phyloP scores from a whole-genome alignment of 2,329 filamentous ascomycete species.

The Neurospora crassa region DNA sequence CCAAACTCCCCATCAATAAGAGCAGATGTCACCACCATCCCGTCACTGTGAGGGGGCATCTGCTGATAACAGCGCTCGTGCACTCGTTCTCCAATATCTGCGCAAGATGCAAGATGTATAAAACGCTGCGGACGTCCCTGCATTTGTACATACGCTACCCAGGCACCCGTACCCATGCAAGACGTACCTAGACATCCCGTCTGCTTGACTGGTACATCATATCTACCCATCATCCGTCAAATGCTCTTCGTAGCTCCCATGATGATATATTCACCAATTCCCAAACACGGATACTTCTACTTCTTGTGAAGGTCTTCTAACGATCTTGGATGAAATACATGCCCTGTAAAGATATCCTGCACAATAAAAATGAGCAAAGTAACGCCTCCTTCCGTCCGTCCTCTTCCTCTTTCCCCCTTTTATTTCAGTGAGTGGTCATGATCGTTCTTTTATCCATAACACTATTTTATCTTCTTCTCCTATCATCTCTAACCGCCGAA shows the following conservation, averaged over 20 bases:
- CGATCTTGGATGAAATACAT: not conserved
- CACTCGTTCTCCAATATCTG: not conserved
- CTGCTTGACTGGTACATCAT: not conserved
- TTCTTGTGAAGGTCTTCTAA: not conserved
- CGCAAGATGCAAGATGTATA: not conserved
- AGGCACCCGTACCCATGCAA: not conserved
- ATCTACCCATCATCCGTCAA: not conserved
- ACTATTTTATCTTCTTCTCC: not conserved
- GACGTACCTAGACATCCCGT: not conserved
- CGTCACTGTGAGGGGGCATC: not conserved
- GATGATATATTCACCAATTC: not conserved
- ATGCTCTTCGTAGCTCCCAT: not conserved
- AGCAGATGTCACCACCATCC: not conserved
- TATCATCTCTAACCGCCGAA: not conserved
- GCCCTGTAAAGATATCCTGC: not conserved
- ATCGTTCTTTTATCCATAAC: not conserved
- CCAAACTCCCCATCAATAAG: not conserved
- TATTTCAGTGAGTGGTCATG: not conserved
- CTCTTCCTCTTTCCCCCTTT: not conserved
- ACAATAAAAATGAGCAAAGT: not conserved
- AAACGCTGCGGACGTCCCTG: not conserved
- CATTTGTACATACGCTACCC: not conserved
- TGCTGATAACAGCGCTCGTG: not conserved
- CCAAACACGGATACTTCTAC: not conserved
- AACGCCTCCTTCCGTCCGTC: not conserved